A percentile compares a stretch with the other conserved stretches of the same genome.
Conservation (phyloP, 139 green algal species). For the Picochlorum sp. region DNA sequence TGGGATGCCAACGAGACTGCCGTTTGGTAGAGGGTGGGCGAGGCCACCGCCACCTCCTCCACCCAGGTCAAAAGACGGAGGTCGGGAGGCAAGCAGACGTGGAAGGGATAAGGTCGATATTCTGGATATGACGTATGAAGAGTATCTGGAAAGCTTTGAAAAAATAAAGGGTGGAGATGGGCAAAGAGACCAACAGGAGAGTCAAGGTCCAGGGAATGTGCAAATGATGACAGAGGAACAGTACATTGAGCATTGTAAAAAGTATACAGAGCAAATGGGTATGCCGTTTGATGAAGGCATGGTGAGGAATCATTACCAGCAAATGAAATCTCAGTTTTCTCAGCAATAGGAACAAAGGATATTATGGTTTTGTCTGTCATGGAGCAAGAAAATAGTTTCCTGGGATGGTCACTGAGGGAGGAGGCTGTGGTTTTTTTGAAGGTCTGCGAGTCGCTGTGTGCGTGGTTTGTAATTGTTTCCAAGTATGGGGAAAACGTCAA, state of each 20-base stretch:
- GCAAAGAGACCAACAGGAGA: no score
- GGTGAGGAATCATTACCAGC: background rate
- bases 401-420: no score
- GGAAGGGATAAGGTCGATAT: background rate
- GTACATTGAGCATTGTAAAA: background rate
- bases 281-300: background rate
- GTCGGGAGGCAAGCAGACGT: background rate
- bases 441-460: no score
- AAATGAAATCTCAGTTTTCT: background rate
- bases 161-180: background rate
- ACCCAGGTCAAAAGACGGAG: background rate
- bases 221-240: no score
- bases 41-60: background rate
- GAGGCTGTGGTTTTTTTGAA: no score
- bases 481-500: no score
- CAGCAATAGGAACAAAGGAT: background rate
- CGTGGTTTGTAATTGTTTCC: no score
- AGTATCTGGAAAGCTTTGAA: background rate
- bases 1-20: background rate
- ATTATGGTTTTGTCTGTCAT: no score
- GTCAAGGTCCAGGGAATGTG: no score
- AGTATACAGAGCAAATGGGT: background rate
- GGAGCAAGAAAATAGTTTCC: no score
- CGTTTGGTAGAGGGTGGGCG: background rate
- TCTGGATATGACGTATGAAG: background rate